Percentiles rank a stretch among this genome's conserved stretches.
phyloP scores from a whole-genome alignment of 192 early-diverging fungal genomes.

The Backusella australiensis region DNA sequence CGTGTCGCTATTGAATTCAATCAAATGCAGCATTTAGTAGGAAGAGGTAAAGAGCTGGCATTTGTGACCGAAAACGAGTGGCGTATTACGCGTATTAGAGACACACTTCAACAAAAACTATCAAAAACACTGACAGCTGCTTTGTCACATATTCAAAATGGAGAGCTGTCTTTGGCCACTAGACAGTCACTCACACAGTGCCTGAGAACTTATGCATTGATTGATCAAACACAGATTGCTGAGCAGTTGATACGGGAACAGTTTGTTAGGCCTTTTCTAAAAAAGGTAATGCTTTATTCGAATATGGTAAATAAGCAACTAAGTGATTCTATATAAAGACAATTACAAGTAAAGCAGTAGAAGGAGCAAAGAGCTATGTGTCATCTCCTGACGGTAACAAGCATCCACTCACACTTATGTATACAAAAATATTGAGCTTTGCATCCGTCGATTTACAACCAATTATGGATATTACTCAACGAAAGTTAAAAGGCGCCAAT shows the following conservation, averaged over 20 bases:
- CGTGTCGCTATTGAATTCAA: slow-evolving; percentile 85
- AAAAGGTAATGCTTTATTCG: slow-evolving; percentile 37
- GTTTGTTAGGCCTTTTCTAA: slow-evolving; percentile 51
- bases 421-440: slow-evolving; percentile 55
- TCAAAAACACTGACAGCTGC: slow-evolving; percentile 54
- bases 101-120: slow-evolving; percentile 60
- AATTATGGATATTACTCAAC: slow-evolving; percentile 54
- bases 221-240: slow-evolving; percentile 66
- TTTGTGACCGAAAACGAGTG: slow-evolving; percentile 76
- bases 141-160: slow-evolving; percentile 31
- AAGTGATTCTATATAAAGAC: not conserved
- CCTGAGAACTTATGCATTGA: slow-evolving; percentile 69
- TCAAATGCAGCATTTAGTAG: slow-evolving; percentile 76
- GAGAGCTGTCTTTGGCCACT: slow-evolving; percentile 31
- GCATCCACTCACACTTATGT: slow-evolving; percentile 53
- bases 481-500: slow-evolving; percentile 55
- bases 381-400: not conserved
- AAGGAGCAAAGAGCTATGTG: not conserved
- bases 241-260: slow-evolving; percentile 60
- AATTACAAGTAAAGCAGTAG: not conserved
- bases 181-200: slow-evolving; percentile 61
- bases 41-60: slow-evolving; percentile 53
- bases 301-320: too few species aligned
- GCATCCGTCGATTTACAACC: slow-evolving; percentile 43
- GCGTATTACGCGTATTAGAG: slow-evolving; percentile 74